Percentiles rank a stretch among this genome's conserved stretches.
Evolutionary conservation across 176 grass and related monocot genomes (phyloP).

Genomic region (Aegilops bicornis): DNA sequence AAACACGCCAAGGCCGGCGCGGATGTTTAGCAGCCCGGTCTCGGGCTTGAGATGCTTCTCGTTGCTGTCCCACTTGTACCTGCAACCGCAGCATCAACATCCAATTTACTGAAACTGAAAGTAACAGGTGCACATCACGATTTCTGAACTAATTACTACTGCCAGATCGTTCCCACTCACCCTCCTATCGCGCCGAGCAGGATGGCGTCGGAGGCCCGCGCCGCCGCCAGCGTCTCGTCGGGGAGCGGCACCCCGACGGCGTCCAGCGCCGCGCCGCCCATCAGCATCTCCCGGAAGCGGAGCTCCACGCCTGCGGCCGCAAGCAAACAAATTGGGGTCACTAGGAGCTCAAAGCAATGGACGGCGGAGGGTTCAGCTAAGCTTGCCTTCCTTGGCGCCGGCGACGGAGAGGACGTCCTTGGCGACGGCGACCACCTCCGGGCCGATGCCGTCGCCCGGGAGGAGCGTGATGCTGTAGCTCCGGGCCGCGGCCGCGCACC

Average conservation of each 20-base stretch:
- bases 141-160: background rate
- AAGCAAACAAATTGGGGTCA: background rate
- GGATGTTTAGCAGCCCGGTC: constrained; percentile 84
- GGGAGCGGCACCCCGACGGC: constrained; percentile 65
- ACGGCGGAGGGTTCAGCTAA: background rate
- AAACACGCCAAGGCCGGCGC: constrained; percentile 64
- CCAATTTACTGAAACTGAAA: background rate
- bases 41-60: constrained; percentile 95
- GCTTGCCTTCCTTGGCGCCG: constrained; percentile 52
- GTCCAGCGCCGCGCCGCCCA: constrained; percentile 79
- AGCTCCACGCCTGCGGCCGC: constrained; percentile 40
- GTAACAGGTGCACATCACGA: background rate
- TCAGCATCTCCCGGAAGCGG: constrained; percentile 63
- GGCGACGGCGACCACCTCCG: constrained; percentile 88
- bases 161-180: constrained; percentile 41
- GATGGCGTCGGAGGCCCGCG: constrained; percentile 57
- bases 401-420: constrained; percentile 83
- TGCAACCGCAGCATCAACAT: constrained; percentile 6
- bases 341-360: background rate
- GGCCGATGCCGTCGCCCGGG: constrained; percentile 90
- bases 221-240: constrained; percentile 60
- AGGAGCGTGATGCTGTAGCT: constrained; percentile 80
- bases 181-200: constrained; percentile 78
- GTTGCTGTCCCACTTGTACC: constrained; percentile 94
- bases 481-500: constrained; percentile 36